Evolutionary conservation across 768 basidiomycete genomes (phyloP), one percentile per base, ranked within the genome.

Genomic region (Crepidotus variabilis): DNA sequence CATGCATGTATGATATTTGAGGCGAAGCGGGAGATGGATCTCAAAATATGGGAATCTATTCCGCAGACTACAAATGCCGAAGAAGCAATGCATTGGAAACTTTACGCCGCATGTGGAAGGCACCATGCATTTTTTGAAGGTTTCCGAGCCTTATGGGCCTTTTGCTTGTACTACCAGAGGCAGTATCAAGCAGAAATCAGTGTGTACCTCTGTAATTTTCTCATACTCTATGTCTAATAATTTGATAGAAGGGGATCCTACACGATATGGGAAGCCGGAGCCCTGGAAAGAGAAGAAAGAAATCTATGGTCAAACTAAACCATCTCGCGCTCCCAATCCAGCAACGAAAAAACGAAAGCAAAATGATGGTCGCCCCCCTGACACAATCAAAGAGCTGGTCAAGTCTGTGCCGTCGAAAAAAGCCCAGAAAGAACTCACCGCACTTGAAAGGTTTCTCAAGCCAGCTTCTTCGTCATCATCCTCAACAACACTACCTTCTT

Each of bases 61-160:
- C 73, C 71, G 0, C 49, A 60, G 0, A 71, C 66, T 1, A 73
- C 67, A 5, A 75, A 75, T 61, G 67, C 73, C 0, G 69, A 72
- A 47, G 74, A 75, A 52, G 55, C 70, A 0, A 69, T 73, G 65
- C 68, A 75, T 52, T 71, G 61, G 61, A 72, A 69, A 48, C 22
- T 74, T 0, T 73, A 74, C 43, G 16, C 51, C 24, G 71, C 64
- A 1, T 55, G 51, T 52, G 71, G 70, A n/a, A 51, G 53, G 1
- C 21, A 62, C 47, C 63, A 63, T 48, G 32, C 11, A 3, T 62
- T 71, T 24, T 50, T 71, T 9, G 63, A 66, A 21, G 71, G 69
- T 0, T 9, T 71, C 2, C 14, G 50, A 0, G 33, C 55, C 16
- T 34, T 67, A 1, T 59, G 48, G 28, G 32, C 20, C 1, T 50